Percentiles rank a stretch among this genome's conserved stretches.
These are phyloP conservation scores for Cladosporium austrohemisphaericum DNA, from an alignment of 2,329 filamentous ascomycete species.

Conservation along the genomic window DNA sequence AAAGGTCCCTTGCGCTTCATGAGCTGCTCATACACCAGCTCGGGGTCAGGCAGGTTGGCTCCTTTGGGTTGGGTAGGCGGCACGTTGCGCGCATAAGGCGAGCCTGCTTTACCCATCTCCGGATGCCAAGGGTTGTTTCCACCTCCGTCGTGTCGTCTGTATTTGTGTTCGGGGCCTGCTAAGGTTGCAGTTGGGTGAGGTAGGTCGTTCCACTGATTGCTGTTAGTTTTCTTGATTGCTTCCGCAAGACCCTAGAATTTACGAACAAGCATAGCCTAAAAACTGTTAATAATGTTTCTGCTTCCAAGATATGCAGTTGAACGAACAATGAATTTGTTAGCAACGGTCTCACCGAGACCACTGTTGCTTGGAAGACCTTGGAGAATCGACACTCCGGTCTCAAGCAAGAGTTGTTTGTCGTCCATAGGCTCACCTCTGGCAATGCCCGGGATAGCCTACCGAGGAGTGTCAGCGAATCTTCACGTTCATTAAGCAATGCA, in stretches of 20 bases:
- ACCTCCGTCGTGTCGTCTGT: conserved; percentile 44
- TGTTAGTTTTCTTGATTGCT: too few species aligned
- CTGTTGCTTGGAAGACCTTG: conserved; percentile 50
- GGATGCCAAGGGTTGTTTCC: conserved; percentile 48
- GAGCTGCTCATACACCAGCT: conserved; percentile 46
- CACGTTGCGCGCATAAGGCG: conserved; percentile 44
- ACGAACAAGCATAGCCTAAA: too few species aligned
- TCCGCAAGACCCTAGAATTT: too few species aligned
- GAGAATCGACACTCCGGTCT: conserved; percentile 52
- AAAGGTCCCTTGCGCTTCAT: conserved; percentile 40
- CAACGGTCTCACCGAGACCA: conserved; percentile 45
- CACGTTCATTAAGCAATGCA: too few species aligned
- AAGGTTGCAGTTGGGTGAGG: conserved; percentile 49
- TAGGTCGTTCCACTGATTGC: conserved; percentile 52
- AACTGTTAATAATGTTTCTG: too few species aligned
- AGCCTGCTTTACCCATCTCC: conserved; percentile 52
- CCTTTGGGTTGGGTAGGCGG: conserved; percentile 48
- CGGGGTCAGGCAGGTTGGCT: conserved; percentile 47
- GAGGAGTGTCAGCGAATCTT: background rate
- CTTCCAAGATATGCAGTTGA: too few species aligned
- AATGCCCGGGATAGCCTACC: conserved; percentile 2
- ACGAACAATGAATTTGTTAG: conserved; percentile 51
- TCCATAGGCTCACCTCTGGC: conserved; percentile 46
- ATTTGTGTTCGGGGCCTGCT: conserved; percentile 45
- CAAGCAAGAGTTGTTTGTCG: conserved; percentile 47